phyloP scores from a whole-genome alignment of 495 filamentous ascomycete species.

The Pseudoneurospora amorphoporcata region DNA sequence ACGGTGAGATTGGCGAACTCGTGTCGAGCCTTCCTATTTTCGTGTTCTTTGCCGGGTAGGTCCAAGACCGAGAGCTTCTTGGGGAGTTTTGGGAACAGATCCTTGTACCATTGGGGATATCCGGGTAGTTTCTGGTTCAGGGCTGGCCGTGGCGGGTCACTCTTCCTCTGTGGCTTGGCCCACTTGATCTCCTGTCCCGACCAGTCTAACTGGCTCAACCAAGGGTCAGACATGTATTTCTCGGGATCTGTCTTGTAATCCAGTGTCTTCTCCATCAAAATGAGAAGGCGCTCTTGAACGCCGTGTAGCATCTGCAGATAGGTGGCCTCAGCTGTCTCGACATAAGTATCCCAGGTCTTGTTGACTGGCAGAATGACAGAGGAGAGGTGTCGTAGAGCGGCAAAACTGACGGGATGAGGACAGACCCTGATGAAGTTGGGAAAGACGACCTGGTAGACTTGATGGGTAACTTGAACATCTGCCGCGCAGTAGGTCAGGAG shows the following conservation, averaged over 20 bases:
- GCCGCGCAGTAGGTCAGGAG: constrained; percentile 92
- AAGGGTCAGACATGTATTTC: constrained; percentile 66
- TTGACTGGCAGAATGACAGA: constrained; percentile 88
- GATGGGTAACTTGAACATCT: constrained; percentile 86
- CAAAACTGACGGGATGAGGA: constrained; percentile 96
- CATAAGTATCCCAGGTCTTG: constrained; percentile 74
- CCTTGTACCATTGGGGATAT: constrained; percentile 94
- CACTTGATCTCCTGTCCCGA: constrained; percentile 82
- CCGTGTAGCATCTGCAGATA: constrained; percentile 67
- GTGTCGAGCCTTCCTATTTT: neutral
- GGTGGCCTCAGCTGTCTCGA: constrained; percentile 70
- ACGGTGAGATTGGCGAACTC: constrained; percentile 64
- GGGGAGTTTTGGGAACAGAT: constrained; percentile 56
- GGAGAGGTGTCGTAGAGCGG: constrained; percentile 81
- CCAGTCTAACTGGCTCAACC: constrained; percentile 93
- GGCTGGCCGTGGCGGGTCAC: constrained; percentile 63
- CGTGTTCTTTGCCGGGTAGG: constrained; percentile 14
- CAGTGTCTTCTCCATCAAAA: constrained; percentile 64
- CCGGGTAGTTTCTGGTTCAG: constrained; percentile 86
- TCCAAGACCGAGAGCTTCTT: constrained; percentile 10
- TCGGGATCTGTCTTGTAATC: constrained; percentile 57
- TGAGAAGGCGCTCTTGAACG: constrained; percentile 61
- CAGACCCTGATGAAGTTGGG: constrained; percentile 78
- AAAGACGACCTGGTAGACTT: constrained; percentile 85
- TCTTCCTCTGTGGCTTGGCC: constrained; percentile 83